Conservation (phyloP, 768 basidiomycete species). For the Leccinum subgranulosum region DNA sequence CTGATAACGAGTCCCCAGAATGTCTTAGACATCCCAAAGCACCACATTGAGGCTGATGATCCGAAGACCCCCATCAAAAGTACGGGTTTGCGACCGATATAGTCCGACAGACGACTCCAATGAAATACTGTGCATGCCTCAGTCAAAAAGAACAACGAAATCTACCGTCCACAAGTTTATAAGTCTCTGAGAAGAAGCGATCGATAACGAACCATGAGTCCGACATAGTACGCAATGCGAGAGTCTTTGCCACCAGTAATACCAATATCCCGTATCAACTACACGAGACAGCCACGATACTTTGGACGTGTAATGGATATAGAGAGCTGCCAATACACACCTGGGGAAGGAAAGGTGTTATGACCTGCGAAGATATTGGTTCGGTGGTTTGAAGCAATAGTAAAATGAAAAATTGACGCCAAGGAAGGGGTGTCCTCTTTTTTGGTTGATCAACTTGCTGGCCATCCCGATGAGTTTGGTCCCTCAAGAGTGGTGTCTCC, state of each 20-base stretch:
- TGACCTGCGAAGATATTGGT: conserved; percentile 69
- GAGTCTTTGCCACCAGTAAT: conserved; percentile 45
- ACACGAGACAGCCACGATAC: background rate
- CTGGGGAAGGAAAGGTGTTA: conserved; percentile 67
- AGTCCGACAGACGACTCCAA: conserved; percentile 50
- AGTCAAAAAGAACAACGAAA: conserved; percentile 48
- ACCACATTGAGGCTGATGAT: conserved; percentile 43
- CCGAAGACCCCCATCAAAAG: conserved; percentile 45
- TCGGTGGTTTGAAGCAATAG: conserved; percentile 71
- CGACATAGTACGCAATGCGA: conserved; percentile 46
- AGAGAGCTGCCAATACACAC: conserved; percentile 35
- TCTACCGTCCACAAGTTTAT: conserved; percentile 23
- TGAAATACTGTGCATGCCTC: conserved; percentile 47
- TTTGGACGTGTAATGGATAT: background rate
- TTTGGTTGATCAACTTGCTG: conserved; percentile 19
- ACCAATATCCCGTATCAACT: conserved; percentile 31
- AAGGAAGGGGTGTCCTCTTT: conserved; percentile 56
- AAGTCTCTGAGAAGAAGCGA: background rate
- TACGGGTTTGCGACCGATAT: conserved; percentile 48
- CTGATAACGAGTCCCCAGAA: conserved; percentile 43
- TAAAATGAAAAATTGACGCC: conserved; percentile 65
- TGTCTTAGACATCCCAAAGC: conserved; percentile 46
- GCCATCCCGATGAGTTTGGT: conserved; percentile 7
- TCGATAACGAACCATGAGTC: conserved; percentile 39
- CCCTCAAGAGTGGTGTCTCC: conserved; percentile 54